A percentile compares a stretch with the other conserved stretches of the same genome.
phyloP scores from a whole-genome alignment of 2,329 filamentous ascomycete genomes.

The Cladophialophora carrionii region DNA sequence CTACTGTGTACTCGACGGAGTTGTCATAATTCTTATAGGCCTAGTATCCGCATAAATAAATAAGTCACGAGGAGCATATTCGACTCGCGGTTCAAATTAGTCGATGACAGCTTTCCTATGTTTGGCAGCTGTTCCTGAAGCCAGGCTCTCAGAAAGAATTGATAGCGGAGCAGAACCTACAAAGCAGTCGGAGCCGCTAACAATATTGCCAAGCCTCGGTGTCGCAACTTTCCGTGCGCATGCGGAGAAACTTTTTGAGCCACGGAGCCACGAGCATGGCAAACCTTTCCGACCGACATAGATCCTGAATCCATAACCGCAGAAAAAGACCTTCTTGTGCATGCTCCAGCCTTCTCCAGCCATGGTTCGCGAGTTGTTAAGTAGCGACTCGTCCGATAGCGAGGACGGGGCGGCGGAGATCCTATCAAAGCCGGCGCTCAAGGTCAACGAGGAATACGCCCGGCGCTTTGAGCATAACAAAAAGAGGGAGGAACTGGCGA shows the following conservation, averaged over 20 bases:
- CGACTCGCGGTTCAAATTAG: neutral
- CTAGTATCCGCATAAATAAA: neutral
- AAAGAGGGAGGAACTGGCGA: constrained; percentile 83
- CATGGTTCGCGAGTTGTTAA: constrained; percentile 43
- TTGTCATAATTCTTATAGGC: neutral
- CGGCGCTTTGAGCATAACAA: constrained; percentile 94
- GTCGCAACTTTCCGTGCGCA: constrained; percentile 1
- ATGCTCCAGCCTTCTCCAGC: neutral
- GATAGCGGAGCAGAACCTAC: neutral
- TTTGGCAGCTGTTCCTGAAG: neutral
- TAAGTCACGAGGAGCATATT: neutral
- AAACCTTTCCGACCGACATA: too few relatives aligned
- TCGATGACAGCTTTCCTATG: neutral
- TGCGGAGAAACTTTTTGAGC: constrained; percentile 16
- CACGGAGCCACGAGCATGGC: neutral
- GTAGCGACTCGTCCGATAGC: constrained; percentile 45
- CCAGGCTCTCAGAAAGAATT: neutral
- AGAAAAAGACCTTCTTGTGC: neutral
- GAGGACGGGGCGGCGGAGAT: constrained; percentile 48
- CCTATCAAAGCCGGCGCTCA: constrained; percentile 56
- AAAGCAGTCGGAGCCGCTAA: neutral
- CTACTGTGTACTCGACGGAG: neutral
- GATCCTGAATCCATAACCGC: neutral
- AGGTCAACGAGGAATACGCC: constrained; percentile 89
- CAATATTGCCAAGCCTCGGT: constrained; percentile 9